Conservation (phyloP, 176 grass and related monocot species). For the Puccinellia tenuiflora region DNA sequence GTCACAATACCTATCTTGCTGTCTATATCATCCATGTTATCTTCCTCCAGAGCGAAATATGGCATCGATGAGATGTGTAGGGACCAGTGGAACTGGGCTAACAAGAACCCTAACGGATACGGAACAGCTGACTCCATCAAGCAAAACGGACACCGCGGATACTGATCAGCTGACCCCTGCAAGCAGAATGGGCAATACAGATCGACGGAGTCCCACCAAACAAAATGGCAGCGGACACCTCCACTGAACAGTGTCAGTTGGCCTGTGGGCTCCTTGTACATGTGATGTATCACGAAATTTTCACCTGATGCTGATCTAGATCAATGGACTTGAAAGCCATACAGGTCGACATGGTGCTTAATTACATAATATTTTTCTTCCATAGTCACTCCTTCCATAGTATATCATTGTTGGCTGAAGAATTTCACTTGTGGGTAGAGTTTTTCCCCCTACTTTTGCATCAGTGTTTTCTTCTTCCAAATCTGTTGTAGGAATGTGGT, state of each 20-base stretch:
- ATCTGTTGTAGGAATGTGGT: constrained; percentile 24
- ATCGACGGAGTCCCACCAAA: constrained; percentile 12
- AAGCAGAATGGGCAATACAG: constrained; percentile 24
- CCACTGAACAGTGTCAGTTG: constrained; percentile 7
- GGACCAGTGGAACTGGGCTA: constrained; percentile 90
- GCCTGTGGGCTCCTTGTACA: constrained; percentile 29
- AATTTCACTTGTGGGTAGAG: constrained; percentile 21
- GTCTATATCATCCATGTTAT: not conserved
- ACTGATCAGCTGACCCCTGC: constrained; percentile 14
- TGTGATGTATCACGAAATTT: constrained; percentile 14
- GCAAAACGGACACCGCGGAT: constrained; percentile 31
- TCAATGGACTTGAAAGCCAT: constrained; percentile 12
- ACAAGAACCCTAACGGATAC: constrained; percentile 79
- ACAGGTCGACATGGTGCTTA: not conserved
- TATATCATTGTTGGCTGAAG: not conserved
- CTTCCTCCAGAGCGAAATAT: constrained; percentile 61
- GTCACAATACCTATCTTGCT: not conserved
- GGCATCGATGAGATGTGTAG: constrained; percentile 77
- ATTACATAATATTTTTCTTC: constrained; percentile 14
- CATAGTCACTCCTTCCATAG: not conserved
- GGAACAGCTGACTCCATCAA: constrained; percentile 44
- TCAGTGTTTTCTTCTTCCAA: not conserved
- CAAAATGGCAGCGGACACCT: constrained; percentile 29
- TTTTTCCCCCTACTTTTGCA: not conserved
- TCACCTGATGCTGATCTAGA: not conserved